Base-by-base conservation (phyloP, 768 basidiomycete species). In the Psilocybe cubensis region DNA sequence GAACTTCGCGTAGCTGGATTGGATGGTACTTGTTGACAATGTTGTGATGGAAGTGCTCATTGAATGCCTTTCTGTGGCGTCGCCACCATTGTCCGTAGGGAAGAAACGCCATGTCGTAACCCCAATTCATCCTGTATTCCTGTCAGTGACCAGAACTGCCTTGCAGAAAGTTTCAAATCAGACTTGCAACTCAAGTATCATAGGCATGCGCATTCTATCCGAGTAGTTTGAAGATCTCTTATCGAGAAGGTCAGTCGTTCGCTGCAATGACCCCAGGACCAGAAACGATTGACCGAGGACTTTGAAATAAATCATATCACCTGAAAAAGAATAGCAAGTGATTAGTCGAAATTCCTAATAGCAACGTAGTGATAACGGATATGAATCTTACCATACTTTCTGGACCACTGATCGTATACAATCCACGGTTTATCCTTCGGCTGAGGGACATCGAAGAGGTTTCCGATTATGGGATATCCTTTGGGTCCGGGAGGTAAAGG, bases 51-150 rank as follows among this genome's bases (percentile, higher is more conserved):
- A 31, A 12, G n/a, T 21, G 21, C 11, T 23, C 12, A 20, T 8
- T 11, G 14, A 52, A 40, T 6, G 3, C 6, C 14, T n/a, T 6
- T 11, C 24, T 18, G 25, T n/a, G 18, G 24, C 46, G 8, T 48
- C 25, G n/a, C n/a, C n/a, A n/a, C n/a, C n/a, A n/a, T n/a, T n/a
- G n/a, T n/a, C 49, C 49, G 25, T 51, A 51, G 4, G 7, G 9
- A 31, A 51, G 38, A 23, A 38, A 38, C 4, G 33, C 49, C 12
- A 51, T n/a, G 33, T 51, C 40, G 14, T 38, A 51, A 8, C 40
- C 33, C 49, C 49, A 51, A 0, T 35, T 35, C 49, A 51, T 51
- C n/a, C n/a, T n/a, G n/a, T n/a, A n/a, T n/a, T n/a, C n/a, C n/a
- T n/a, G n/a, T n/a, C n/a, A n/a, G n/a, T n/a, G n/a, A n/a, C n/a